These are phyloP conservation scores for Parietichytrium sp. DNA, from an alignment of 108 stramenopile genomes.

Conservation along the genomic window DNA sequence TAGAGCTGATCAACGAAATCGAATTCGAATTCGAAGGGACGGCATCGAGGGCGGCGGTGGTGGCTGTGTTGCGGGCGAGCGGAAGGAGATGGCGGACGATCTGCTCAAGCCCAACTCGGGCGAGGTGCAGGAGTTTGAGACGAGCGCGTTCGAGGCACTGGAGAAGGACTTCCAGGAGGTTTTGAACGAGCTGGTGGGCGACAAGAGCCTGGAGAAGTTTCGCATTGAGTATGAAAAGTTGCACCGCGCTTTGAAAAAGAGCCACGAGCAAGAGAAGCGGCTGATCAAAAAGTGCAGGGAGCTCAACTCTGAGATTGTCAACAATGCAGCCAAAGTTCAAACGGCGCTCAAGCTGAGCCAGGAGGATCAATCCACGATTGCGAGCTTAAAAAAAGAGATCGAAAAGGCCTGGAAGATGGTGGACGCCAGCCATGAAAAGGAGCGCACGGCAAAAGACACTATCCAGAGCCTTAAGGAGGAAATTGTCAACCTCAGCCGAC, in stretches of 20 bases:
- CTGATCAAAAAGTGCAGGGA: constrained; percentile 68
- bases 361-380: constrained; percentile 67
- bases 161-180: constrained; percentile 54
- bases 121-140: not conserved
- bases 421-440: constrained; percentile 68
- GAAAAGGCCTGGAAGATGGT: constrained; percentile 73
- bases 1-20: too few species aligned
- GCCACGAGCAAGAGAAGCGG: constrained; percentile 68
- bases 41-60: too few species aligned
- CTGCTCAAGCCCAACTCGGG: too few species aligned
- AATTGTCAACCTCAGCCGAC: constrained; percentile 61
- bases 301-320: constrained; percentile 66
- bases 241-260: constrained; percentile 64
- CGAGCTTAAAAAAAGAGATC: constrained; percentile 64
- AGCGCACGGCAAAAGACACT: constrained; percentile 64
- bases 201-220: constrained; percentile 64
- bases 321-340: constrained; percentile 70
- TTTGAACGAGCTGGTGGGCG: constrained; percentile 63
- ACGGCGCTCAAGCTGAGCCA: constrained; percentile 66
- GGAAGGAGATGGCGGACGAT: too few species aligned
- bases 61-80: too few species aligned
- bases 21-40: too few species aligned
- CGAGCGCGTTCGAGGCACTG: constrained; percentile 36
- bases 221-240: constrained; percentile 71
- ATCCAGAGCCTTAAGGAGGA: constrained; percentile 67